Conservation (phyloP, 306 rosid genomes). For the Albizia julibrissin region DNA sequence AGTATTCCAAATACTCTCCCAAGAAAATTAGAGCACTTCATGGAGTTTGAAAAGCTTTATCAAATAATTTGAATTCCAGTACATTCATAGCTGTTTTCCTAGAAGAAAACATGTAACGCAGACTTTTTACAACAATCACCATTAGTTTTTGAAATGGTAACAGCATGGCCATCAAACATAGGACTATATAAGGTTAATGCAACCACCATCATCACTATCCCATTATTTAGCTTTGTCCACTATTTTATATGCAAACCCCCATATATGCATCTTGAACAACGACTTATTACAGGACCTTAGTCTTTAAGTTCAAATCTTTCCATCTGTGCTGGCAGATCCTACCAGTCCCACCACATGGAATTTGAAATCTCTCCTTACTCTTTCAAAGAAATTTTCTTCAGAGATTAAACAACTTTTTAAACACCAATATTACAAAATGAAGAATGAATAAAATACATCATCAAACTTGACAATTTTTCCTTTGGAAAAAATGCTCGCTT, state of each 20-base stretch:
- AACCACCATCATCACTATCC: neutral
- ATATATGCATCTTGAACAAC: neutral
- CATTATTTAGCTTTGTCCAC: neutral
- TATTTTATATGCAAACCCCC: neutral
- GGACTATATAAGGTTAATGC: neutral
- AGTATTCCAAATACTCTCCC: neutral
- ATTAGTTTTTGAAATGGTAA: neutral
- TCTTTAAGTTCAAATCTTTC: neutral
- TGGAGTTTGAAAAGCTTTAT: neutral
- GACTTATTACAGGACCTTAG: neutral
- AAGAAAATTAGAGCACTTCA: neutral
- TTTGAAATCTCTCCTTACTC: conserved; percentile 16
- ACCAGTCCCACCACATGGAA: conserved; percentile 12
- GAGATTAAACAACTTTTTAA: conserved; percentile 23
- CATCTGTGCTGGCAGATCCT: neutral
- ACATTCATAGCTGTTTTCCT: neutral
- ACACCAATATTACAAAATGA: conserved; percentile 3
- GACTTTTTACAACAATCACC: neutral
- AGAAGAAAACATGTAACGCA: neutral
- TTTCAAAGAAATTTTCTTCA: neutral
- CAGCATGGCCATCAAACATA: neutral
- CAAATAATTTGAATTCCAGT: neutral
- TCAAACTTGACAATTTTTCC: conserved; percentile 20
- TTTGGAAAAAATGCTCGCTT: conserved; percentile 1
- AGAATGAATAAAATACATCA: conserved; percentile 6